Percentiles rank a stretch among this genome's conserved stretches.
Conservation (phyloP, 2,329 filamentous ascomycete genomes). For the Conoideocrella luteorostrata region DNA sequence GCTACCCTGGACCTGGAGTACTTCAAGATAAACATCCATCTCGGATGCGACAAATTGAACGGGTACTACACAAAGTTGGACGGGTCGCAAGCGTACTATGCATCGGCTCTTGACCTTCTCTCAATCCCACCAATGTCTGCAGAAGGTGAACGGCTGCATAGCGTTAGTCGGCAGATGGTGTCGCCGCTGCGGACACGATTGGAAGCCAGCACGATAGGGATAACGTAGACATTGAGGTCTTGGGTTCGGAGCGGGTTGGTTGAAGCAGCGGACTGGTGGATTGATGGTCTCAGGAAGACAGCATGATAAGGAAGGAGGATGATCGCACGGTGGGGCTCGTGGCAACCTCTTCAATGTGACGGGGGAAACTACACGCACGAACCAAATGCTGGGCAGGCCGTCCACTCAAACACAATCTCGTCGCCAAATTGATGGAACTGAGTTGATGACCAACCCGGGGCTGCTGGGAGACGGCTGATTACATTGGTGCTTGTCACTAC, state of each 20-base stretch:
- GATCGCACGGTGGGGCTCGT: background rate
- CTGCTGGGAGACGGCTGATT: too few relatives aligned
- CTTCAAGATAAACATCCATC: constrained; percentile 5
- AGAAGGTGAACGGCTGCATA: constrained; percentile 5
- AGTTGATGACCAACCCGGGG: too few relatives aligned
- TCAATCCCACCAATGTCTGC: constrained; percentile 4
- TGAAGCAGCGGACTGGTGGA: background rate
- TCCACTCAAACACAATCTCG: too few relatives aligned
- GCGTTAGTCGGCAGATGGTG: constrained; percentile 1
- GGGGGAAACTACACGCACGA: background rate
- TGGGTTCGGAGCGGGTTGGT: constrained; percentile 1
- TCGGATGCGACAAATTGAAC: too few relatives aligned
- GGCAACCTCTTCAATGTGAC: background rate
- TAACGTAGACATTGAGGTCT: constrained; percentile 1
- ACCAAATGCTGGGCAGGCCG: background rate
- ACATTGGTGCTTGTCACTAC: too few relatives aligned
- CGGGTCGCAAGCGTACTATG: constrained; percentile 1
- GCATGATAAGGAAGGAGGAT: background rate
- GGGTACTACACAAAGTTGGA: constrained; percentile 5
- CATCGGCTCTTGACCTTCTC: background rate
- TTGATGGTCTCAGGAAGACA: background rate
- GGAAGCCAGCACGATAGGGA: constrained; percentile 5
- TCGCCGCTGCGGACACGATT: constrained; percentile 3
- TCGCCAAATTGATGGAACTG: too few relatives aligned
- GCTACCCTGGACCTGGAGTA: background rate